A percentile compares a stretch with the other conserved stretches of the same genome.
Evolutionary conservation across 2,329 filamentous ascomycete species (phyloP).

Genomic region (Ceratocystis papillata): DNA sequence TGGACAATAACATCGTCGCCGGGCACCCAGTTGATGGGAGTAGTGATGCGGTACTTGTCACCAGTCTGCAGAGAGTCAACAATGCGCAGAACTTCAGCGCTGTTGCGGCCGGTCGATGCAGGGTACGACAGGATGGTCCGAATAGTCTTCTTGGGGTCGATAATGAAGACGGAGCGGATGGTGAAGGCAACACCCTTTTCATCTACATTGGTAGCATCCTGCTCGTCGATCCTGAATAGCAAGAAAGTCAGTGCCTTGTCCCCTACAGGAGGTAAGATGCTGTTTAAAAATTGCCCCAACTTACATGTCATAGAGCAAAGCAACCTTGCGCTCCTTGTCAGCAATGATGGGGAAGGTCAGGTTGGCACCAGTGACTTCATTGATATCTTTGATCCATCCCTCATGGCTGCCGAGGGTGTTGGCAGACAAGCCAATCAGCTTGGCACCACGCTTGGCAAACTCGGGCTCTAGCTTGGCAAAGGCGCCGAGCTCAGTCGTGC

Average conservation of each 20-base stretch:
- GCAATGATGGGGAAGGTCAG: slow-evolving; percentile 71
- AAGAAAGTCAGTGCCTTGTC: not conserved
- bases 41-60: slow-evolving; percentile 79
- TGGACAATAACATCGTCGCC: slow-evolving; percentile 91
- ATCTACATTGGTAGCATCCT: slow-evolving; percentile 72
- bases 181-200: slow-evolving; percentile 79
- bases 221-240: slow-evolving; percentile 56
- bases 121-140: slow-evolving; percentile 88
- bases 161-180: slow-evolving; percentile 89
- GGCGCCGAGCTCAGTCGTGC: slow-evolving; percentile 88
- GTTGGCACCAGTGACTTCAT: slow-evolving; percentile 61
- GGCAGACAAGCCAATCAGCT: slow-evolving; percentile 83
- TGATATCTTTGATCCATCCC: slow-evolving; percentile 83
- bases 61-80: slow-evolving; percentile 70
- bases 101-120: slow-evolving; percentile 77
- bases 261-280: not conserved
- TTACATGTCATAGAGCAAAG: slow-evolving; percentile 68
- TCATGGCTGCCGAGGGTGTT: slow-evolving; percentile 77
- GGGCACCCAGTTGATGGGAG: slow-evolving; percentile 80
- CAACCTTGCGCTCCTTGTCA: slow-evolving; percentile 66
- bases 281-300: slow-evolving; percentile 26
- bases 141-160: slow-evolving; percentile 89
- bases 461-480: slow-evolving; percentile 83
- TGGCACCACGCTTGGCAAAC: slow-evolving; percentile 75
- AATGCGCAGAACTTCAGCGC: slow-evolving; percentile 65